Evolutionary conservation across 768 basidiomycete species (phyloP), one percentile per base, ranked within the genome.

Genomic region (Rhizopogon sp.): DNA sequence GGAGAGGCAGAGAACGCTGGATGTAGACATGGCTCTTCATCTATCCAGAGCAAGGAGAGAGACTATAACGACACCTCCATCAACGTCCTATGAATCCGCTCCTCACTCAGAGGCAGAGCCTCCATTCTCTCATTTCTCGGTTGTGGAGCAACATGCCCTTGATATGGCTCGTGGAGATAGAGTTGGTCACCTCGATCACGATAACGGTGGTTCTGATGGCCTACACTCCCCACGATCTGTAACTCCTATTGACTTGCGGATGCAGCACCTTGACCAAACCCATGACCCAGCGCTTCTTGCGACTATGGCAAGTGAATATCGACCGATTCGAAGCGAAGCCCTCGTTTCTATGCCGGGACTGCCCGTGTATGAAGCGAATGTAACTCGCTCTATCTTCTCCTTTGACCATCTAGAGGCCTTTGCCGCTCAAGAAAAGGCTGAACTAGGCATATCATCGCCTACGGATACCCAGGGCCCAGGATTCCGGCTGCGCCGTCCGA

Each of bases 1-100:
- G 53, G 93, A 97, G 69, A 83, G 94, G 17, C 94, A 98, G 75
- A 81, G 89, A 37, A 85, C 91, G 6, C 90, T 97, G 87, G 95
- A 98, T 63, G 90, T 90, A 0, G 93, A 95, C 63, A 92, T 93
- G 88, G 91, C 89, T 52, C 79, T 90, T 66, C 87, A 88, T 33
- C 80, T 88, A 41, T 88, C 86, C 22, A 77, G 82, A 20, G 88
- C 87, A 1, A 80, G 90, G 20, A 76, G 85, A 56, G 84, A 84
- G 50, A 87, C 86, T 0, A 62, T 83, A 6, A 68, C 73, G 4
- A 65, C 63, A 10, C 70, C 74, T 0, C 8, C 37, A 22, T 66
- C 76, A 25, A 60, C 73, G 11, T 37, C 73, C 20, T 71, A 64
- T 28, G 65, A 64, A n/a, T 16, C 50, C 7, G 52, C 57, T 54